These are phyloP conservation scores for Pelargonium cotyledonis DNA, from an alignment of 441 rosid genomes.

Conservation along the genomic window DNA sequence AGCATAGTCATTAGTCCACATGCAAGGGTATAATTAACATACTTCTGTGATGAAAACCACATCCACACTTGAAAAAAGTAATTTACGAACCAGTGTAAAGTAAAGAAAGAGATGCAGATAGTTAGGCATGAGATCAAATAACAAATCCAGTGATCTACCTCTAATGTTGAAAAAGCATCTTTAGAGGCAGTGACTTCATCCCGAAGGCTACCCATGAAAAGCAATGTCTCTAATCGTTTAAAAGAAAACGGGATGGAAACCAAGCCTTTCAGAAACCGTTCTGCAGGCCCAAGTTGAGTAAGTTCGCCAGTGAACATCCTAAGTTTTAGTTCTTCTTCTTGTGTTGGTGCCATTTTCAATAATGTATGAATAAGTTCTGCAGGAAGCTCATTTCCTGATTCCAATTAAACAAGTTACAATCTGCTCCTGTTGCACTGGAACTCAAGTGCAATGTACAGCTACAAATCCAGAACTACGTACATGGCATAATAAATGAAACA, in stretches of 20 bases:
- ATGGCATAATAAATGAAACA: background rate
- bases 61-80: no score
- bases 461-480: background rate
- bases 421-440: background rate
- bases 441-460: background rate
- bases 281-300: slow-evolving; percentile 81
- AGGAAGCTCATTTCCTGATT: slow-evolving; percentile 87
- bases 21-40: no score
- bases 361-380: slow-evolving; percentile 72
- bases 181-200: slow-evolving; percentile 60
- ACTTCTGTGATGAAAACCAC: no score
- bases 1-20: no score
- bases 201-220: slow-evolving; percentile 70
- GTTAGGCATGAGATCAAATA: background rate
- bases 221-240: slow-evolving; percentile 72
- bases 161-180: slow-evolving; percentile 69
- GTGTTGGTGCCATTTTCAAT: slow-evolving; percentile 86
- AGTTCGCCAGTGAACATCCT: slow-evolving; percentile 69
- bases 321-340: slow-evolving; percentile 90
- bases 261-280: slow-evolving; percentile 77
- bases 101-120: background rate
- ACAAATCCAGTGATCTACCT: slow-evolving; percentile 37
- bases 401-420: slow-evolving; percentile 28
- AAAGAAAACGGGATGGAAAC: slow-evolving; percentile 78
- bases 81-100: no score